phyloP scores from a whole-genome alignment of 805 yeast species.

The Hanseniaspora nectarophila region DNA sequence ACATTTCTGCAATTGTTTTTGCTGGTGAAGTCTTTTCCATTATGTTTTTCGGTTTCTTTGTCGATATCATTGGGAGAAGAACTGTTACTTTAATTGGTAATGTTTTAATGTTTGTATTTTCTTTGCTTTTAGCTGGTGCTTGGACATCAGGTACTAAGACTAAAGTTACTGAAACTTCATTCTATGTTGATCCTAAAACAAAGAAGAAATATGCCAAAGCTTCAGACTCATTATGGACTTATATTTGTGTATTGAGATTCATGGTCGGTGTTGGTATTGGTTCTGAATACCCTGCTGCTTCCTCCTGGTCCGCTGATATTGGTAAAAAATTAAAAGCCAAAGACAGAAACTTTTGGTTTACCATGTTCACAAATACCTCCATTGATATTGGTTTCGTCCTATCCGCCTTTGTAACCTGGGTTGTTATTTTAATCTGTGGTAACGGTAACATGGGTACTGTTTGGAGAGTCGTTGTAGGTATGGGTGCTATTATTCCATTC shows the following conservation, averaged over 20 bases:
- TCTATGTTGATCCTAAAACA: constrained; percentile 68
- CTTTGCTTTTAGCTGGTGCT: constrained; percentile 69
- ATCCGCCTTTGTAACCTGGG: constrained; percentile 75
- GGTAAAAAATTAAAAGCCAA: constrained; percentile 86
- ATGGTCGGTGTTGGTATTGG: constrained; percentile 88
- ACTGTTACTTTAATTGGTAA: constrained; percentile 74
- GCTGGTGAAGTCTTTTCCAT: constrained; percentile 88
- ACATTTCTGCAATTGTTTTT: constrained; percentile 78
- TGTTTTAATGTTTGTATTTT: constrained; percentile 59
- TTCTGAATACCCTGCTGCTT: constrained; percentile 80
- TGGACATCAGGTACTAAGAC: constrained; percentile 63
- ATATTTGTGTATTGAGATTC: constrained; percentile 37
- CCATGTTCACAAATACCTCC: constrained; percentile 80
- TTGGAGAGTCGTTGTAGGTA: constrained; percentile 84
- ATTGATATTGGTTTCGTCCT: constrained; percentile 80
- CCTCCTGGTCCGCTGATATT: constrained; percentile 85
- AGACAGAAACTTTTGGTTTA: constrained; percentile 75
- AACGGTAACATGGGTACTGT: constrained; percentile 61
- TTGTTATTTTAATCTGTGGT: constrained; percentile 71
- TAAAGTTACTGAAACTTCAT: constrained; percentile 44
- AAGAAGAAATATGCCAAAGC: constrained; percentile 33
- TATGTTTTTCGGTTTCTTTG: constrained; percentile 63
- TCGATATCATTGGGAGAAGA: constrained; percentile 74
- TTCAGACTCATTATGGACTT: constrained; percentile 12
- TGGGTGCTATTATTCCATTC: constrained; percentile 83